A percentile compares a stretch with the other conserved stretches of the same genome.
Conservation (phyloP, 768 basidiomycete species). For the Boletus fagicola region DNA sequence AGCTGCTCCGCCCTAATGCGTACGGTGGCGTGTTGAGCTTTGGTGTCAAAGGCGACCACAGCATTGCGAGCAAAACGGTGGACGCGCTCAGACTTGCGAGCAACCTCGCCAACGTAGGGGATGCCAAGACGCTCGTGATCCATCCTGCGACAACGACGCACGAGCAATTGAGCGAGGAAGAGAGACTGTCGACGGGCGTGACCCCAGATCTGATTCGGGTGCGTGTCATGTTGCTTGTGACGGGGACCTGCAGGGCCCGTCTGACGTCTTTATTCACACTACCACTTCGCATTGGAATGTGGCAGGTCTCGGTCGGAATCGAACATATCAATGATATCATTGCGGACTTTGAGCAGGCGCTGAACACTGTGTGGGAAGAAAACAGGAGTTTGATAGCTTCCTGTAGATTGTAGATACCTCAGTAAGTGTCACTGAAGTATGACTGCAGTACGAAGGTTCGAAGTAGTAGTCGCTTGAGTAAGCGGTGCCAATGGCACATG, state of each 20-base stretch:
- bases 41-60: conserved; percentile 62
- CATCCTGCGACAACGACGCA: conserved; percentile 61
- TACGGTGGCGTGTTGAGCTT: conserved; percentile 80
- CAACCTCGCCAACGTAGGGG: conserved; percentile 71
- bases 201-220: conserved; percentile 58
- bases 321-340: conserved; percentile 48
- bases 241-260: too few species aligned
- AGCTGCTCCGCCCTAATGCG: conserved; percentile 46
- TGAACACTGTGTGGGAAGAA: conserved; percentile 20
- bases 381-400: too few species aligned
- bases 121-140: conserved; percentile 62
- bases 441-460: too few species aligned
- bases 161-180: conserved; percentile 49
- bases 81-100: conserved; percentile 71
- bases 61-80: conserved; percentile 56
- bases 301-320: conserved; percentile 44
- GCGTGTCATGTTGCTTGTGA: conserved; percentile 12
- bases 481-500: too few species aligned
- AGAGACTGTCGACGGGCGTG: conserved; percentile 50
- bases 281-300: neutral
- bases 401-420: too few species aligned
- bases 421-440: too few species aligned
- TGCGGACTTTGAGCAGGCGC: conserved; percentile 44
- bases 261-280: neutral
- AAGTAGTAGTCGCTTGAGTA: too few species aligned